A percentile compares a stretch with the other conserved stretches of the same genome.
These are phyloP conservation scores for Solanum habrochaites DNA, from an alignment of 257 asterid species.

Conservation along the genomic window DNA sequence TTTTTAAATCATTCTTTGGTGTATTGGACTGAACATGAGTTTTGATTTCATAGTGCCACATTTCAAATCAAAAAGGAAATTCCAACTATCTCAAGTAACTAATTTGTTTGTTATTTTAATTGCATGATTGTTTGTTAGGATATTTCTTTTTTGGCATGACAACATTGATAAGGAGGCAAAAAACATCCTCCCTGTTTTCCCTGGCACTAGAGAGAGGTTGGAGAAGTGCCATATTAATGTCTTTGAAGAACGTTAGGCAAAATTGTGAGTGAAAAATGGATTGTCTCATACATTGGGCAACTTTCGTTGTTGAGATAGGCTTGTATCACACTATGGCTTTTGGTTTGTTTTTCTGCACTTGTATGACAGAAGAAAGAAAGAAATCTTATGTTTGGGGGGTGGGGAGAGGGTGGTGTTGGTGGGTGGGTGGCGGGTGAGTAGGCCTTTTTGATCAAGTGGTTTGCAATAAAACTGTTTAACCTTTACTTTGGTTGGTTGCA, in stretches of 20 bases:
- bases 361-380: background rate
- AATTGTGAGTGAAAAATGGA: background rate
- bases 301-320: background rate
- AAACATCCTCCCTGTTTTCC: background rate
- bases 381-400: background rate
- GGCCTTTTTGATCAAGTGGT: background rate
- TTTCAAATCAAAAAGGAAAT: background rate
- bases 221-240: background rate
- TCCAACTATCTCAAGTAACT: background rate
- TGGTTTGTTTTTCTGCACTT: background rate
- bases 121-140: background rate
- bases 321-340: background rate
- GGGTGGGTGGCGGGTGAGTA: background rate
- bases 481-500: background rate
- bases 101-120: background rate
- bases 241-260: background rate
- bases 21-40: background rate
- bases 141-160: background rate
- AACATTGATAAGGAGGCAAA: background rate
- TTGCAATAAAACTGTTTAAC: background rate
- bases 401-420: background rate
- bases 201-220: background rate
- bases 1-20: background rate
- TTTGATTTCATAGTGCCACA: background rate
- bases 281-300: background rate